phyloP scores from a whole-genome alignment of 495 filamentous ascomycete genomes.

The Lasiosphaeriaceae sp. region DNA sequence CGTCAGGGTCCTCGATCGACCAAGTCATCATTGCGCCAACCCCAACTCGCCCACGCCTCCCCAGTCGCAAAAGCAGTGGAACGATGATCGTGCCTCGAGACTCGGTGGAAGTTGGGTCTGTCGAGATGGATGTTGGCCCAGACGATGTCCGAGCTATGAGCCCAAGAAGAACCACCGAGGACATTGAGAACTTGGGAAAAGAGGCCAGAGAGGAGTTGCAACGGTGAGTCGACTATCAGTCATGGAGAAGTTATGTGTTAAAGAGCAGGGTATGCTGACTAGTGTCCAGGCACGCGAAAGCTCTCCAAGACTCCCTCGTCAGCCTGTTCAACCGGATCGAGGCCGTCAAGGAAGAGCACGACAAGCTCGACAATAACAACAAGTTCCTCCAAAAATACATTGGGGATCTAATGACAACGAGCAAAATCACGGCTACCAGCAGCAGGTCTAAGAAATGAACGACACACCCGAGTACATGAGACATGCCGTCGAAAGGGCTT shows the following conservation, averaged over 20 bases:
- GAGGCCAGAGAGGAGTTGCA: slow-evolving; percentile 61
- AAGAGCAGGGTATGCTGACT: slow-evolving; percentile 13
- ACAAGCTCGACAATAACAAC: slow-evolving; percentile 92
- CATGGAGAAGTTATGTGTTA: slow-evolving; percentile 21
- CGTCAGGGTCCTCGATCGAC: slow-evolving; percentile 36
- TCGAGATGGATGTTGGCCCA: slow-evolving; percentile 63
- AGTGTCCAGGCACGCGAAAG: slow-evolving; percentile 69
- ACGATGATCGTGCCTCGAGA: slow-evolving; percentile 79
- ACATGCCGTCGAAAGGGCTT: too few species aligned
- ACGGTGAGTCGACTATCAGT: slow-evolving; percentile 54
- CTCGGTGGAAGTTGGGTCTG: slow-evolving; percentile 61
- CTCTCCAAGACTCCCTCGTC: slow-evolving; percentile 80
- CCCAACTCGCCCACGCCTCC: slow-evolving; percentile 49
- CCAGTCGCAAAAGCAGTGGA: slow-evolving; percentile 68
- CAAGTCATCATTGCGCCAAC: slow-evolving; percentile 35
- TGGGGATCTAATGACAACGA: slow-evolving; percentile 75
- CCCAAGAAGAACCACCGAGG: slow-evolving; percentile 82
- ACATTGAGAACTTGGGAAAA: slow-evolving; percentile 78
- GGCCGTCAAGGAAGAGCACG: slow-evolving; percentile 86
- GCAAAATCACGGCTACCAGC: slow-evolving; percentile 66
- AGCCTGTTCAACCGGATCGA: slow-evolving; percentile 90
- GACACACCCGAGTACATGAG: too few species aligned
- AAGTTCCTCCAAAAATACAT: slow-evolving; percentile 91
- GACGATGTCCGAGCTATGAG: slow-evolving; percentile 94
- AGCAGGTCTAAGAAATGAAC: slow-evolving; percentile 49